Base-by-base conservation (phyloP, 1,139 yeast genomes). In the Magnusiomyces suaveolens region DNA sequence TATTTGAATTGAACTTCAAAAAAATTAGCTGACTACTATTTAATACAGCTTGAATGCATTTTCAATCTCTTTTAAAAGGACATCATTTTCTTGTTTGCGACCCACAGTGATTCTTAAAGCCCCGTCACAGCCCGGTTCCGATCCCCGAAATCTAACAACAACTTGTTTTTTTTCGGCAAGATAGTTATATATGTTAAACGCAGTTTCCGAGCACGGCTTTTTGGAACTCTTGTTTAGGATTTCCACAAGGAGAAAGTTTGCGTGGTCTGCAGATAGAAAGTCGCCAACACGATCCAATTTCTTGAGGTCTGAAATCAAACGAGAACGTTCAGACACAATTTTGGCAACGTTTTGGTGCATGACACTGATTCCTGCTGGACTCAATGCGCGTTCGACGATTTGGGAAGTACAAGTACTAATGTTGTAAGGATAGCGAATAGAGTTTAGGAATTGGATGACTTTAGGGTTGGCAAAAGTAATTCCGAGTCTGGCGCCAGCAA, bases 351-450 rank as follows among this genome's bases (percentile, higher is more conserved):
- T 75, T 2, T 66, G 57, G 61, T 78, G 73, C 95, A 90, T 87
- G 33, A 72, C 67, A 2, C 66, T 64, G 52, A 90, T 68, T 18
- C 89, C 87, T 12, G 74, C 77, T 1, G 73, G 65, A 4, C 79
- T 72, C 2, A 92, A 78, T 0, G 97, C 94, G 60, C 92, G 78
- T 26, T 76, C 60, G 0, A 96, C 97, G 48, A 88, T 74, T 53
- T 78, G 79, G 2, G 97, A 75, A 0, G 97, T 84, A 59, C 87
- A 75, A 4, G 90, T 80, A 10, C 96, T 87, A 53, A 92, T 87
- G 68, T 92, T 94, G 71, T 92, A 94, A 0, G 98, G 98, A 46
- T 95, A 96, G 66, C 90, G 92, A 84, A 92, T 83, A 32, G 95
- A 81, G 68, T 94, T 92, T 63, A 92, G 73, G 54, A 85, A 78